A percentile compares a stretch with the other conserved stretches of the same genome.
Conservation (phyloP, 2,329 filamentous ascomycete genomes). For the Sclerotiophoma versabilis region DNA sequence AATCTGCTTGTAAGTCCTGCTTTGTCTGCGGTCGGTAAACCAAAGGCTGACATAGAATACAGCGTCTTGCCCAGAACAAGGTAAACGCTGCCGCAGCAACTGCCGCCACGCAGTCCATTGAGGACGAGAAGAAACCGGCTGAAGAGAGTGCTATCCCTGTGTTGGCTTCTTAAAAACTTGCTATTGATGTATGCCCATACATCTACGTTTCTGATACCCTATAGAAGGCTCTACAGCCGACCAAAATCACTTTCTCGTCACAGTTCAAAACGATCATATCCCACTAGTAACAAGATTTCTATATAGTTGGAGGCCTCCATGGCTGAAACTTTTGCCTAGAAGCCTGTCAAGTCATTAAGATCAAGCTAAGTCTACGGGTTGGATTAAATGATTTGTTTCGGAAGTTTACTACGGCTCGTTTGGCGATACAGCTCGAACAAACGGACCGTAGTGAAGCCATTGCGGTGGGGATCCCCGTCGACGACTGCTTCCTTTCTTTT, state of each 20-base stretch:
- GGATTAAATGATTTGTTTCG: no score
- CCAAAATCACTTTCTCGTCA: constrained; percentile 13
- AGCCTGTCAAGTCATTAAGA: no score
- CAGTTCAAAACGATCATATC: neutral
- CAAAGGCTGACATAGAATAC: neutral
- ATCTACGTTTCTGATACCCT: constrained; percentile 34
- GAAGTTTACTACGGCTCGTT: no score
- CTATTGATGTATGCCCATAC: neutral
- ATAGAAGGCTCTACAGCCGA: constrained; percentile 29
- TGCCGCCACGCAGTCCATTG: constrained; percentile 2
- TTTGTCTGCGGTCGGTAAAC: neutral
- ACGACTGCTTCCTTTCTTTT: no score
- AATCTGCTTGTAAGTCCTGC: constrained; percentile 78
- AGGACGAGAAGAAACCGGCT: constrained; percentile 23
- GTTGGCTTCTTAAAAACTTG: constrained; percentile 1
- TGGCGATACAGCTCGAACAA: no score
- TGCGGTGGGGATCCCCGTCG: no score
- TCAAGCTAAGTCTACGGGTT: no score
- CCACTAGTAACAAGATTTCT: no score
- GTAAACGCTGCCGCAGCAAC: constrained; percentile 39
- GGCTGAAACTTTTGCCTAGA: neutral
- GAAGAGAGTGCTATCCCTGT: constrained; percentile 25
- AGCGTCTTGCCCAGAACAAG: constrained; percentile 56
- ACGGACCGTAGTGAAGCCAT: no score
- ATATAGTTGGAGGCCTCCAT: no score